phyloP scores from a whole-genome alignment of 129 eudicot genomes.

The Escallonia rubra region DNA sequence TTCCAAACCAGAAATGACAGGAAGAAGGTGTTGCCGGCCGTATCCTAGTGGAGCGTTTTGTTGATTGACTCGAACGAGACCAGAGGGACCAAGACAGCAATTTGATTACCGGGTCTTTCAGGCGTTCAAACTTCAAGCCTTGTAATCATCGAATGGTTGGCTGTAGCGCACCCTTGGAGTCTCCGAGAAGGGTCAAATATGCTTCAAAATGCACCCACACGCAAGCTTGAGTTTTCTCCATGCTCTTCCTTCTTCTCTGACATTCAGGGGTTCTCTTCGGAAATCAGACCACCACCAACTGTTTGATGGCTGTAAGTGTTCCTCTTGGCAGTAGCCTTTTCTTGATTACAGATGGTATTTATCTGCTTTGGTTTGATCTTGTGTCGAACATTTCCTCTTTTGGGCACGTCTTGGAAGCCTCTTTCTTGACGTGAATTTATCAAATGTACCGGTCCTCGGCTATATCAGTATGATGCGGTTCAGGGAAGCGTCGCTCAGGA shows the following conservation, averaged over 20 bases:
- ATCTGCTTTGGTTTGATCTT: neutral
- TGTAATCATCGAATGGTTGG: constrained; percentile 4
- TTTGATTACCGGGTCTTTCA: neutral
- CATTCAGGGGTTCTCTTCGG: constrained; percentile 10
- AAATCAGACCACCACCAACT: constrained; percentile 17
- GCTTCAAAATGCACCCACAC: constrained; percentile 32
- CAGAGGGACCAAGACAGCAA: neutral
- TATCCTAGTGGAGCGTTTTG: too few relatives aligned
- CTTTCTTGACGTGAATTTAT: too few relatives aligned
- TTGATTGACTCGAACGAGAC: neutral
- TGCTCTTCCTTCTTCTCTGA: constrained; percentile 3
- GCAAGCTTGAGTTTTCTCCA: constrained; percentile 19
- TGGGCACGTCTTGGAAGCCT: neutral
- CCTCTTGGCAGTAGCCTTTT: neutral
- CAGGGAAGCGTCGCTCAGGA: too few relatives aligned
- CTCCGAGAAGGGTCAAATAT: constrained; percentile 30
- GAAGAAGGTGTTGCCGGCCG: too few relatives aligned
- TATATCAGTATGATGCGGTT: neutral
- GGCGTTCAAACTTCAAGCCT: constrained; percentile 1
- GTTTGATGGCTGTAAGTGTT: constrained; percentile 52
- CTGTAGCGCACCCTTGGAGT: constrained; percentile 24
- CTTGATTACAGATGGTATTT: neutral
- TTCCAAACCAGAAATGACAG: too few relatives aligned
- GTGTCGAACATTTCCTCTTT: neutral
- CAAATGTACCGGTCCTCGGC: neutral